phyloP scores from a whole-genome alignment of 2,329 filamentous ascomycete genomes.

The Clarireedia homoeocarpa region DNA sequence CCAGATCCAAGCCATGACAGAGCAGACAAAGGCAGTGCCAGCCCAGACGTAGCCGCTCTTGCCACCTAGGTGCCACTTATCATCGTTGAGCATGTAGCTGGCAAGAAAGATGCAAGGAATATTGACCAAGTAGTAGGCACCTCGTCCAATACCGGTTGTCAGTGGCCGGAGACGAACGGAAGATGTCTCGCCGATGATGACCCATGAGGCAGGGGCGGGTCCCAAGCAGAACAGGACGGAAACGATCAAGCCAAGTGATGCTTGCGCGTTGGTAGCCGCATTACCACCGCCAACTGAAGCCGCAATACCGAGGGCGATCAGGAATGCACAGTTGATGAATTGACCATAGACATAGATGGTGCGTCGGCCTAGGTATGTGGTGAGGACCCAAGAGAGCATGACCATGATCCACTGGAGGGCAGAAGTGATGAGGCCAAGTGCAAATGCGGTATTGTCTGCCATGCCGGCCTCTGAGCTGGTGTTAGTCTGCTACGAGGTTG shows the following conservation, averaged over 20 bases:
- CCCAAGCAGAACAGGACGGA: constrained; percentile 57
- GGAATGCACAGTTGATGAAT: constrained; percentile 43
- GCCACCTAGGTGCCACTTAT: constrained; percentile 39
- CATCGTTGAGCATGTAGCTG: constrained; percentile 51
- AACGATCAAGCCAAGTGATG: constrained; percentile 55
- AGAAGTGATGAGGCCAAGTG: constrained; percentile 56
- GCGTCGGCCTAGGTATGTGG: constrained; percentile 54
- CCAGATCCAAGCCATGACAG: constrained; percentile 41
- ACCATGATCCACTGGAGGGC: constrained; percentile 54
- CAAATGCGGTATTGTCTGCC: constrained; percentile 45
- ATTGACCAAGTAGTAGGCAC: constrained; percentile 53
- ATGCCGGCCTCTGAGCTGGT: constrained; percentile 52
- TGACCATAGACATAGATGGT: constrained; percentile 58
- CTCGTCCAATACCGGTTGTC: constrained; percentile 59
- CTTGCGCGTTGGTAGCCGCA: constrained; percentile 45
- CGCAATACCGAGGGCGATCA: constrained; percentile 52
- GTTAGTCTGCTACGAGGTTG: constrained; percentile 23
- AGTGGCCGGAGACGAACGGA: constrained; percentile 55
- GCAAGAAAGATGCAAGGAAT: constrained; percentile 59
- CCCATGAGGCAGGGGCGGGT: constrained; percentile 56
- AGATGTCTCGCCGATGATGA: constrained; percentile 61
- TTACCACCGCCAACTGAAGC: constrained; percentile 39
- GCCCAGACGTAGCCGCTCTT: constrained; percentile 55
- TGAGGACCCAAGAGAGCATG: constrained; percentile 61
- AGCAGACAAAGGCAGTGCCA: constrained; percentile 48